These are phyloP conservation scores for Penicillium sp. DNA, from an alignment of 2,329 filamentous ascomycete species.

Conservation along the genomic window DNA sequence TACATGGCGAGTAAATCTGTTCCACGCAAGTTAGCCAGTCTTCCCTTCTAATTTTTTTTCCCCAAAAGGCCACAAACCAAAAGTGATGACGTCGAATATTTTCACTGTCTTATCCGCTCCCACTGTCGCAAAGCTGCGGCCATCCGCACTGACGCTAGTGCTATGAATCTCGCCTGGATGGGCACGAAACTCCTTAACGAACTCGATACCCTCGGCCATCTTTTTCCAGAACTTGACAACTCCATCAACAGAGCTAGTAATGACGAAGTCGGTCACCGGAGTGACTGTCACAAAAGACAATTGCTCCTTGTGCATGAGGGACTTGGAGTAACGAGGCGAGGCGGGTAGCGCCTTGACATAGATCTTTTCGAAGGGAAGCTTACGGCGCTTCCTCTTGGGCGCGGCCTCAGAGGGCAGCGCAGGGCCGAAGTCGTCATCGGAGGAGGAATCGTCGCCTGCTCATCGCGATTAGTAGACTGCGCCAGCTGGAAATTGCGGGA, in stretches of 20 bases:
- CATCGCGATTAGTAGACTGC: conserved; percentile 14
- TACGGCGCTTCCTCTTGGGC: conserved; percentile 86
- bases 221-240: conserved; percentile 99
- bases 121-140: conserved; percentile 87
- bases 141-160: conserved; percentile 84
- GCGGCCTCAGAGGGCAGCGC: conserved; percentile 77
- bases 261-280: conserved; percentile 88
- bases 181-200: conserved; percentile 96
- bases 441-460: conserved; percentile 58
- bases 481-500: conserved; percentile 9
- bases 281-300: conserved; percentile 85
- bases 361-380: conserved; percentile 90
- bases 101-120: conserved; percentile 58
- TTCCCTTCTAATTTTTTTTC: neutral
- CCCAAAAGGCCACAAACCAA: conserved; percentile 49
- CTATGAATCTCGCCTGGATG: conserved; percentile 82
- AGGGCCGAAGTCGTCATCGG: conserved; percentile 88
- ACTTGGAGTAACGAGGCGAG: conserved; percentile 83
- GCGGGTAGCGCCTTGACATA: conserved; percentile 87
- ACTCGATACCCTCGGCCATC: conserved; percentile 83
- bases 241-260: conserved; percentile 92
- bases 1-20: conserved; percentile 79
- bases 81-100: conserved; percentile 72
- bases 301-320: conserved; percentile 98
- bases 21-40: conserved; percentile 1